These are phyloP conservation scores for Cadophora gregata DNA, from an alignment of 2,329 filamentous ascomycete species.

Conservation along the genomic window DNA sequence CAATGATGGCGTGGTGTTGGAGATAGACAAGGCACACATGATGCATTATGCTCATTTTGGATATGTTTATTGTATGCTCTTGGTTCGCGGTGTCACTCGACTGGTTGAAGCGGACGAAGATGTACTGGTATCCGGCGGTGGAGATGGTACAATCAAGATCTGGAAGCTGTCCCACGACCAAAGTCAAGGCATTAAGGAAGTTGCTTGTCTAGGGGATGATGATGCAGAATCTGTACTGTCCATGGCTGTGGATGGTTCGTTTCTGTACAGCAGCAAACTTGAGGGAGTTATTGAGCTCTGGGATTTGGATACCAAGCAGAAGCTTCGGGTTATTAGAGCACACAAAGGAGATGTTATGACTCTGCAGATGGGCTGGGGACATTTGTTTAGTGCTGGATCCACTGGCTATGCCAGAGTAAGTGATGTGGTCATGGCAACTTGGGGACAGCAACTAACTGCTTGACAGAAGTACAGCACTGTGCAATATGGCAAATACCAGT, in stretches of 20 bases:
- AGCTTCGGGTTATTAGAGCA: conserved; percentile 83
- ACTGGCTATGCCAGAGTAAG: conserved; percentile 83
- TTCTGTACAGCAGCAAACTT: conserved; percentile 89
- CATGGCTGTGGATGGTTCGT: conserved; percentile 85
- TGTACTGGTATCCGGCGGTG: conserved; percentile 86
- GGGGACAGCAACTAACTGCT: conserved; percentile 14
- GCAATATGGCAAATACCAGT: conserved; percentile 63
- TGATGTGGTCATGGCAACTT: conserved; percentile 22
- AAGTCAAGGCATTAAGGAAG: conserved; percentile 69
- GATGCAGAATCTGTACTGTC: conserved; percentile 73
- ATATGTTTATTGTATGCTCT: conserved; percentile 95
- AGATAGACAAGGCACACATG: conserved; percentile 82
- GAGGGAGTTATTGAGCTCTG: conserved; percentile 92
- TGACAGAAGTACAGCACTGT: conserved; percentile 69
- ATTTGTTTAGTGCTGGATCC: conserved; percentile 87
- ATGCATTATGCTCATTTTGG: conserved; percentile 92
- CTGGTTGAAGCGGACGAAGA: conserved; percentile 77
- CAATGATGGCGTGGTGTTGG: conserved; percentile 69
- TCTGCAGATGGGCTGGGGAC: conserved; percentile 82
- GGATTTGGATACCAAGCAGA: conserved; percentile 94
- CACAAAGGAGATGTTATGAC: conserved; percentile 85
- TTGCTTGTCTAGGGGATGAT: conserved; percentile 68
- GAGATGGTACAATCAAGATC: conserved; percentile 93
- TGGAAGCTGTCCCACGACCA: conserved; percentile 71
- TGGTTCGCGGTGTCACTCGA: conserved; percentile 72